A percentile compares a stretch with the other conserved stretches of the same genome.
These are phyloP conservation scores for Agrocybe chaxingu DNA, from an alignment of 768 basidiomycete genomes.

Conservation along the genomic window DNA sequence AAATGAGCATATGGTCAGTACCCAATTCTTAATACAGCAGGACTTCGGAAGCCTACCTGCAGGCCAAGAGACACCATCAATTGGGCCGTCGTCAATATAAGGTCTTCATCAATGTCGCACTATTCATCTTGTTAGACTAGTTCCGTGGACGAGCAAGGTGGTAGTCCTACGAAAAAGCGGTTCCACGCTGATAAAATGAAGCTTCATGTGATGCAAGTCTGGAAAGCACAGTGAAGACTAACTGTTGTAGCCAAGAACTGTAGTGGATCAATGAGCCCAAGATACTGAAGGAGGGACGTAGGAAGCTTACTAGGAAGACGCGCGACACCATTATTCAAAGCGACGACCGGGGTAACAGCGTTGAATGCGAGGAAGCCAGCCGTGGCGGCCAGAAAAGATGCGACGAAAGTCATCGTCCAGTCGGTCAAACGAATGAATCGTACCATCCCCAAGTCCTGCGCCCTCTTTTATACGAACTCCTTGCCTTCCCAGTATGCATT, in stretches of 20 bases:
- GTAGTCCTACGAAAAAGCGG: constrained; percentile 2
- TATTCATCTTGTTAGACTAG: constrained; percentile 22
- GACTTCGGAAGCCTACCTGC: constrained; percentile 25
- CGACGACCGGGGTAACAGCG: constrained; percentile 14
- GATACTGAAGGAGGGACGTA: background rate
- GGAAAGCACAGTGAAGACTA: constrained; percentile 16
- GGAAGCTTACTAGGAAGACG: constrained; percentile 31
- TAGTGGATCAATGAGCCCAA: background rate
- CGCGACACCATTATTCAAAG: constrained; percentile 31
- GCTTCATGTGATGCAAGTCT: background rate
- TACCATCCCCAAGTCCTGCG: too few species aligned
- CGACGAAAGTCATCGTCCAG: constrained; percentile 14
- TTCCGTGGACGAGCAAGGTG: background rate
- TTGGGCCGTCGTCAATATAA: constrained; percentile 47
- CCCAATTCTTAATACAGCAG: background rate
- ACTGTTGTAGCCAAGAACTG: constrained; percentile 69
- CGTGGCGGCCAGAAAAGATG: constrained; percentile 19
- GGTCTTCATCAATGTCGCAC: constrained; percentile 57
- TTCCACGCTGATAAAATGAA: constrained; percentile 53
- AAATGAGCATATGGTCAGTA: background rate
- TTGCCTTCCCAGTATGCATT: too few species aligned
- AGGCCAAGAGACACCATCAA: constrained; percentile 59
- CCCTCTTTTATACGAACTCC: too few species aligned
- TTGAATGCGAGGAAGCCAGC: constrained; percentile 13
- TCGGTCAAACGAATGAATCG: too few species aligned